These are phyloP conservation scores for Sanghuangporus sanghuang DNA, from an alignment of 1,284 basidiomycete species.

Conservation along the genomic window DNA sequence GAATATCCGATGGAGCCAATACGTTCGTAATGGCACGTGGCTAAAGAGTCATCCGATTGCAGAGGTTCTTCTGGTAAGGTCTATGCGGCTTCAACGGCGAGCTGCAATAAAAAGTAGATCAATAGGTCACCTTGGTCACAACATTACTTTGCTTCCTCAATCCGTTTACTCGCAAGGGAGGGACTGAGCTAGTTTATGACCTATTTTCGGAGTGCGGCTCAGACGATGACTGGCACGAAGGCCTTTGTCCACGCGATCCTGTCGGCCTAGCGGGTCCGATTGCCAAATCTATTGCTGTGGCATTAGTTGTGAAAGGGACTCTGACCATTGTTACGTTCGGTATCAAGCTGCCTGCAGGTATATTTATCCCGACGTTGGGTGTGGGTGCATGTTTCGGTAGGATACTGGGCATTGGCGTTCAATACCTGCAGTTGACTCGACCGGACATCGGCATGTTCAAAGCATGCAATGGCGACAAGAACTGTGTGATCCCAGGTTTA, in stretches of 20 bases:
- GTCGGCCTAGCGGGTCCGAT: conserved; percentile 65
- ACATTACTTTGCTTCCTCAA: conserved; percentile 82
- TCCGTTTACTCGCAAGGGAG: conserved; percentile 89
- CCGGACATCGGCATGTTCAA: conserved; percentile 63
- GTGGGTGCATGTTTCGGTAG: conserved; percentile 96
- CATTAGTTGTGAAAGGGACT: conserved; percentile 77
- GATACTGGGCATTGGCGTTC: conserved; percentile 80
- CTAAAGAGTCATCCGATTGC: conserved; percentile 74
- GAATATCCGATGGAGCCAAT: conserved; percentile 84
- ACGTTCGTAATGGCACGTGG: conserved; percentile 80
- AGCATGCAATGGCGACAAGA: conserved; percentile 56
- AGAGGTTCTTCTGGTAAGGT: conserved; percentile 78
- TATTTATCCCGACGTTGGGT: conserved; percentile 95
- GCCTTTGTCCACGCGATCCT: conserved; percentile 69
- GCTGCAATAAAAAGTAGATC: conserved; percentile 6
- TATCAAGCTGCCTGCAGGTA: conserved; percentile 90
- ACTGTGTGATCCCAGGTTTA: conserved; percentile 79
- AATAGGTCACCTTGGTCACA: conserved; percentile 73
- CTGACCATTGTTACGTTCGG: conserved; percentile 93
- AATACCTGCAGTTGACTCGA: conserved; percentile 69
- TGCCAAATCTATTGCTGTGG: conserved; percentile 60
- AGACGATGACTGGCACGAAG: conserved; percentile 50
- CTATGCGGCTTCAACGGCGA: neutral
- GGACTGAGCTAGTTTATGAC: conserved; percentile 89
- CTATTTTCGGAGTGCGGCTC: conserved; percentile 83